These are phyloP conservation scores for Akebia trifoliata DNA, from an alignment of 164 flowering plant species.

Conservation along the genomic window DNA sequence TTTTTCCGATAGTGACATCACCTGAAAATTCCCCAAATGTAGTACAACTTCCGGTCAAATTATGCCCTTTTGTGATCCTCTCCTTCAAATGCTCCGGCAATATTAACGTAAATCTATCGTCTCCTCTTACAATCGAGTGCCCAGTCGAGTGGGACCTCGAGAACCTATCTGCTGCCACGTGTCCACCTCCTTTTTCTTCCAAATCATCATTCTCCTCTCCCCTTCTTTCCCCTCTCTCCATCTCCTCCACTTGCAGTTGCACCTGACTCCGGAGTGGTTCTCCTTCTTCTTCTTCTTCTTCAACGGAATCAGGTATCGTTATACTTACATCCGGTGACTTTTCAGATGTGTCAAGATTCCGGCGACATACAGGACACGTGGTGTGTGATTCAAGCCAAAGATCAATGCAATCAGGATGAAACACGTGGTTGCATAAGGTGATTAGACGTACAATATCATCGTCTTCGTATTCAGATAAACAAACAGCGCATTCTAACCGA, in stretches of 20 bases:
- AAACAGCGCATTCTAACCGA: conserved; percentile 74
- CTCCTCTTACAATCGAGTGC: conserved; percentile 43
- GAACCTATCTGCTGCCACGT: conserved; percentile 19
- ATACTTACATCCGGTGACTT: conserved; percentile 1
- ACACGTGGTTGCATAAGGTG: conserved; percentile 61
- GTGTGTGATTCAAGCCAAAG: conserved; percentile 69
- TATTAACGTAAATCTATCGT: conserved; percentile 46
- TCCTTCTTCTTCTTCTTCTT: not conserved
- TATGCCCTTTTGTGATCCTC: conserved; percentile 30
- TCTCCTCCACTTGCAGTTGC: not conserved
- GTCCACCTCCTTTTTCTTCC: conserved; percentile 7
- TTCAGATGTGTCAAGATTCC: conserved; percentile 34
- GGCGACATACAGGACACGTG: conserved; percentile 79
- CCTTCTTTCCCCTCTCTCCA: not conserved
- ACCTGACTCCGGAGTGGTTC: not conserved
- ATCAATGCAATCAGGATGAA: conserved; percentile 87
- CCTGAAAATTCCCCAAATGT: conserved; percentile 33
- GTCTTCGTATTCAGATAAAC: conserved; percentile 59
- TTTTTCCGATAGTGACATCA: not conserved
- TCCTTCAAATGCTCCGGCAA: conserved; percentile 42
- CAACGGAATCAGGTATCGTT: not conserved
- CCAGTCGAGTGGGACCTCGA: conserved; percentile 69
- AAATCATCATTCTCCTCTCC: not conserved
- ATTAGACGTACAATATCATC: conserved; percentile 45
- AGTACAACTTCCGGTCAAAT: conserved; percentile 41